These are phyloP conservation scores for Pulicaria dysenterica DNA, from an alignment of 129 eudicot genomes.

Conservation along the genomic window DNA sequence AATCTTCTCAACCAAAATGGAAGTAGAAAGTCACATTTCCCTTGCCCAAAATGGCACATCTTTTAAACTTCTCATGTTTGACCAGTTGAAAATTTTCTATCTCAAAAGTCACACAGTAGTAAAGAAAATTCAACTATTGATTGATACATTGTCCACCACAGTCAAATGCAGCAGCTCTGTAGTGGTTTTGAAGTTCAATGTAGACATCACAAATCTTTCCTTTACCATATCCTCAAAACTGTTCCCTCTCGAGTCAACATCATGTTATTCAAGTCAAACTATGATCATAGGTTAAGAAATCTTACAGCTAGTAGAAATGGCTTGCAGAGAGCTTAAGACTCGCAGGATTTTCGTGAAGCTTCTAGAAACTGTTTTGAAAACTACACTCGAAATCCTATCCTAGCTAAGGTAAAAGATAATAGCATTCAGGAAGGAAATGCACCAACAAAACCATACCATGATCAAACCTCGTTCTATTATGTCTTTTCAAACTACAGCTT, in stretches of 20 bases:
- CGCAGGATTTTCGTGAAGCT: slow-evolving; percentile 79
- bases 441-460: not conserved
- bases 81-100: too few species aligned
- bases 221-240: slow-evolving; percentile 61
- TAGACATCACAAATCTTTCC: slow-evolving; percentile 67
- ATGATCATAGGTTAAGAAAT: slow-evolving; percentile 43
- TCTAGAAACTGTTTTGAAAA: slow-evolving; percentile 76
- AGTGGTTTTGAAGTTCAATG: too few species aligned
- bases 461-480: not conserved
- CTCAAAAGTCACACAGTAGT: too few species aligned
- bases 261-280: slow-evolving; percentile 65
- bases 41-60: too few species aligned
- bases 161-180: slow-evolving; percentile 5
- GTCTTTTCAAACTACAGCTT: slow-evolving; percentile 7
- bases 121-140: too few species aligned
- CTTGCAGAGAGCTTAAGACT: slow-evolving; percentile 64
- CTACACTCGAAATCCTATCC: slow-evolving; percentile 61
- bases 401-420: slow-evolving; percentile 54
- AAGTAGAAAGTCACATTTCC: too few species aligned
- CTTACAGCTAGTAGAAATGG: slow-evolving; percentile 58
- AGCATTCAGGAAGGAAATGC: not conserved
- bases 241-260: slow-evolving; percentile 67
- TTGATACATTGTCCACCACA: slow-evolving; percentile 30
- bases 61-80: too few species aligned
- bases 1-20: too few species aligned